Base-by-base conservation (phyloP, 2,329 filamentous ascomycete species). In the Calonectria pauciramosa region DNA sequence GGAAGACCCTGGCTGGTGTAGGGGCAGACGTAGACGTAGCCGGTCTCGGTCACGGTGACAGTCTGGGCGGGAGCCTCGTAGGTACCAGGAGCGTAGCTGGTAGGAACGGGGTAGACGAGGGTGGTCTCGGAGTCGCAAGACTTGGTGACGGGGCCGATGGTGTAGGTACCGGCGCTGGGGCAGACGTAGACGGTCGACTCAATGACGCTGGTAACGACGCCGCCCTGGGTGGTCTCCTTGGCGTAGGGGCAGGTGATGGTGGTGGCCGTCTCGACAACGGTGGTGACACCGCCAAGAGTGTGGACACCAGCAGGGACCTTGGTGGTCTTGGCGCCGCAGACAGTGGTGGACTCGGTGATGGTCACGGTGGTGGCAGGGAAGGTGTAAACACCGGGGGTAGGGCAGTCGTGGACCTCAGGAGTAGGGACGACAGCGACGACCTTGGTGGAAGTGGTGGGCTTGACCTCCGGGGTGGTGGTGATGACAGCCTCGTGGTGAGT, bases 111-210 rank as follows among this genome's bases (percentile, higher is more conserved):
- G 86, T 93, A 93, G 81, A 92, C 90, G 71, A 93, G 86, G 77
- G 89, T 87, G 66, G 88, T 89, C 74, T 89, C 88, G 79, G 87
- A 86, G 72, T 88, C 85, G 78, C 92, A 88, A 41, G 87, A 88
- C 78, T 92, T 94, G 83, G 92, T 94, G 83, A 89, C 89, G 72
- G 94, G 92, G 78, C 89, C 92, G 80, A 96, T 92, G 83, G 93
- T 95, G 90, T 95, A 96, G 72, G 93, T 95, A 84, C 94, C 94
- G 81, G 93, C 88, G 65, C 88, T 88, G 76, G 93, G 93, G 92
- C 94, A 95, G 82, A 93, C 90, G 82, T 93, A 95, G 82, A 92
- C 93, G 82, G 94, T 95, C 80, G 88, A 91, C 86, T 90, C 87
- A 82, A 95, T 91, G 80, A 93, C 88, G 87, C 90, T 94, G 86